Evolutionary conservation across 371 early-diverging fungal genomes (phyloP), one percentile per base, ranked within the genome.

Genomic region (Mucor plumbeus): DNA sequence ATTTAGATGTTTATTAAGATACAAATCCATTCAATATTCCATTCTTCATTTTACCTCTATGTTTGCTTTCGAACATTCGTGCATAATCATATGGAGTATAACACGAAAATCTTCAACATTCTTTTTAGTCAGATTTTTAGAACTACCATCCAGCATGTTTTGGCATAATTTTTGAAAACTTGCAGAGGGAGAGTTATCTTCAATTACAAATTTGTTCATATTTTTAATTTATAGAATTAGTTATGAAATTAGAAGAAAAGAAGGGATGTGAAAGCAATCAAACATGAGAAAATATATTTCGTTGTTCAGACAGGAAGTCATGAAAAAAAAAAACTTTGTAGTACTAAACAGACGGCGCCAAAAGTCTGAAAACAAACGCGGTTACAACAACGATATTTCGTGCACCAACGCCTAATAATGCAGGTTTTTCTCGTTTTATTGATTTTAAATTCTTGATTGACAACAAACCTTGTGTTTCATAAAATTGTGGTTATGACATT

Each of bases 51-150:
- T 34, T 80, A 87, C 88, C 70, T 88, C 87, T 57, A 88, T 87
- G 57, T 88, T 86, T 0, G 82, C 82, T 63, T 82, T 82, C 8
- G 88, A 88, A 59, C 88, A 86, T 63, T 88, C 88, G 35, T 70
- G 77, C 81, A 88, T 85, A 41, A 87, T 75, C 75, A 77, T 69
- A 50, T 85, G 79, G 26, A 88, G 68, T 33, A 77, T 69, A 5
- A 69, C 59, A 55, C 75, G 75, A 64, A 84, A 76, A 43, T 81
- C 72, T 55, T 83, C 81, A 6, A 76, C 60, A 58, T 64, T 61
- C 54, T 70, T 58, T 47, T 61, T 74, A 11, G 58, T 67, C 34
- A 70, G 15, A 8, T 55, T 65, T 31, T 57, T 58, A 0, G 63
- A 59, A 21, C 21, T 58, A 10, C 67, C 71, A 59, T 66, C 67